Conservation (phyloP, 2,329 filamentous ascomycete species). For the Fusarium transvaalense region DNA sequence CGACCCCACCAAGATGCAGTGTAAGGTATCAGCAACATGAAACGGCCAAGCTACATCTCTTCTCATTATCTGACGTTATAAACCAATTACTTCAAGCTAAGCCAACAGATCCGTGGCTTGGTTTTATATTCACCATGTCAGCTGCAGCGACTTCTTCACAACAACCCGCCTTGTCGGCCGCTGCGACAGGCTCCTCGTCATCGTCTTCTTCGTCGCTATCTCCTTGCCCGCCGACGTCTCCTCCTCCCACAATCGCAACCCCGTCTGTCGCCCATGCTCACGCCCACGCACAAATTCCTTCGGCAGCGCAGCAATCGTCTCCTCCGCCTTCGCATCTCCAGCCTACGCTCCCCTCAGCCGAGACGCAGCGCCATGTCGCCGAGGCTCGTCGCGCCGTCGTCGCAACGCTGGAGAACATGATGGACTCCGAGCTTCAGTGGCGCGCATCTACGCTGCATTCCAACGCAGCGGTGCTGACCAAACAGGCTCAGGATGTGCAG, state of each 20-base stretch:
- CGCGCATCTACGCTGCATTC: constrained; percentile 77
- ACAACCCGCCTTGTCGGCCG: constrained; percentile 17
- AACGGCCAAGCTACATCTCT: constrained; percentile 27
- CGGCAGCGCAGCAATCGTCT: constrained; percentile 25
- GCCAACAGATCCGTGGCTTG: constrained; percentile 11
- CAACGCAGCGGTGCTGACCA: constrained; percentile 73
- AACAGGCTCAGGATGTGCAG: constrained; percentile 75
- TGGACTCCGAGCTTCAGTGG: constrained; percentile 75
- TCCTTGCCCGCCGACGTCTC: constrained; percentile 44
- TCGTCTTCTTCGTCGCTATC: constrained; percentile 40
- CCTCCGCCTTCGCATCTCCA: constrained; percentile 47
- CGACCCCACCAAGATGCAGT: constrained; percentile 40
- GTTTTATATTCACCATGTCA: constrained; percentile 24
- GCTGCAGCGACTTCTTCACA: constrained; percentile 23
- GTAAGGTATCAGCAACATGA: constrained; percentile 32
- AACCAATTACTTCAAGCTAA: constrained; percentile 2
- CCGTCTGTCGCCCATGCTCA: constrained; percentile 41
- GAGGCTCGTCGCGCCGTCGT: constrained; percentile 71
- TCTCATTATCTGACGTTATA: constrained; percentile 1
- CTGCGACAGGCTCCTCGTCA: constrained; percentile 36
- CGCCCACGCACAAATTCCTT: constrained; percentile 33
- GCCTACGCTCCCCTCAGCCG: constrained; percentile 57
- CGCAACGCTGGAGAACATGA: constrained; percentile 74
- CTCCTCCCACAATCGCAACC: constrained; percentile 44
- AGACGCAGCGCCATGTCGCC: constrained; percentile 62